phyloP scores from a whole-genome alignment of 352 stramenopile species.

The Thraustochytrium sp. region DNA sequence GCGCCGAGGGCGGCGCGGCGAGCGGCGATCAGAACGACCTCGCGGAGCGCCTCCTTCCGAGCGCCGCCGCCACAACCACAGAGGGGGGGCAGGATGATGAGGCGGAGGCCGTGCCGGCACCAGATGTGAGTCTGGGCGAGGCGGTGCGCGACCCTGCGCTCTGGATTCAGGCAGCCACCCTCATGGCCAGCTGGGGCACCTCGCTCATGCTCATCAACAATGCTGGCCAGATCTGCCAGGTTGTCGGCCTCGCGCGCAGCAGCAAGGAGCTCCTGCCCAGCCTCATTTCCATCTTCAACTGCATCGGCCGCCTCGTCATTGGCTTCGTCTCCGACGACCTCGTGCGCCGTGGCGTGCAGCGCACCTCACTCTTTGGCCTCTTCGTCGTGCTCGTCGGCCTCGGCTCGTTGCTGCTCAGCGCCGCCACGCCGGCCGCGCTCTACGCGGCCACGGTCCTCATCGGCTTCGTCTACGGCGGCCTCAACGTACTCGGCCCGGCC shows the following conservation, averaged over 20 bases:
- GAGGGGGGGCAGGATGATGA: not conserved
- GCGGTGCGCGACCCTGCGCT: not conserved
- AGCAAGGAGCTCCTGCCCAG: conserved; percentile 12
- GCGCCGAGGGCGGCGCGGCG: no score
- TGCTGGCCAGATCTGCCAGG: conserved; percentile 12
- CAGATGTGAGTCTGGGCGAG: not conserved
- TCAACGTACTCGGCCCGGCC: conserved; percentile 7
- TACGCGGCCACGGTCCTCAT: not conserved
- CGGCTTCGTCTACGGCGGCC: not conserved
- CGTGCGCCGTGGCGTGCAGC: not conserved
- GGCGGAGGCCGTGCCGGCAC: not conserved
- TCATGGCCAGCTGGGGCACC: not conserved
- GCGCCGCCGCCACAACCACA: not conserved
- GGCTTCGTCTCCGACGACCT: not conserved
- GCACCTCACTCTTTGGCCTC: not conserved
- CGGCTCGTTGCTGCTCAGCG: not conserved
- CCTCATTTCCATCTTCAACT: conserved; percentile 30
- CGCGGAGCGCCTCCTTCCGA: not conserved
- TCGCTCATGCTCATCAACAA: conserved; percentile 32
- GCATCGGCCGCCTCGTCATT: not conserved
- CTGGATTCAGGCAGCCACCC: not conserved
- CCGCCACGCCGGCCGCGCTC: not conserved
- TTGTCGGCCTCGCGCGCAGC: not conserved
- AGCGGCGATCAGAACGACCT: not conserved
- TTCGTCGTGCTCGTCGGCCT: not conserved